Evolutionary conservation across 2,329 filamentous ascomycete genomes (phyloP), one percentile per base, ranked within the genome.

Genomic region (Niveomyces coronatus): DNA sequence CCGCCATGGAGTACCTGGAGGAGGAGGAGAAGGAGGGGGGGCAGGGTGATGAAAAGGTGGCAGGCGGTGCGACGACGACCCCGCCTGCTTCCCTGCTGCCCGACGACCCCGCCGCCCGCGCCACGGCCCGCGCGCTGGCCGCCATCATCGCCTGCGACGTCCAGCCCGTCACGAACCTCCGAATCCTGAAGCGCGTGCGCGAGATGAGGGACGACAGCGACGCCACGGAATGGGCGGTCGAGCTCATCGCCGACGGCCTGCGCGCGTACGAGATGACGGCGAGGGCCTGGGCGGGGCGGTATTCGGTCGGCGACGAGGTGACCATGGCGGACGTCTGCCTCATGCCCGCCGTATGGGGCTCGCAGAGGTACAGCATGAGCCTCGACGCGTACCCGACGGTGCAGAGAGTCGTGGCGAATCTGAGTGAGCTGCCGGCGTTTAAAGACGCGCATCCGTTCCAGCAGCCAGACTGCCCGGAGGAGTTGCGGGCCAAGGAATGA

Each of bases 1-100:
- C 76, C 2, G 74, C 74, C 0, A 60, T 81, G 4, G 75, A 80
- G 48, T 81, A 71, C 44, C 63, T 81, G 3, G 75, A 79, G 33
- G 75, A 80, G 45, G 53, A 55, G 2, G 65, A 67, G 30, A 65
- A 70, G 0, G 48, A 59, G 0, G 42, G n/a, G n/a, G n/a, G n/a
- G n/a, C n/a, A n/a, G n/a, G n/a, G n/a, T n/a, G n/a, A n/a, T n/a
- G n/a, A n/a, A n/a, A n/a, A n/a, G n/a, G n/a, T n/a, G n/a, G n/a
- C n/a, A n/a, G n/a, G n/a, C n/a, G n/a, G n/a, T n/a, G n/a, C n/a
- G n/a, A n/a, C n/a, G n/a, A n/a, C n/a, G n/a, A n/a, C n/a, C n/a
- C n/a, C n/a, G n/a, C n/a, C 48, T 0, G 48, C 52, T 0, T 46
- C 58, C 0, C 61, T 78, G 1, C 60, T 78, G 1, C 62, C 79